Evolutionary conservation across 1,139 yeast species (phyloP).

Genomic region (Suhomyces anneliseae): DNA sequence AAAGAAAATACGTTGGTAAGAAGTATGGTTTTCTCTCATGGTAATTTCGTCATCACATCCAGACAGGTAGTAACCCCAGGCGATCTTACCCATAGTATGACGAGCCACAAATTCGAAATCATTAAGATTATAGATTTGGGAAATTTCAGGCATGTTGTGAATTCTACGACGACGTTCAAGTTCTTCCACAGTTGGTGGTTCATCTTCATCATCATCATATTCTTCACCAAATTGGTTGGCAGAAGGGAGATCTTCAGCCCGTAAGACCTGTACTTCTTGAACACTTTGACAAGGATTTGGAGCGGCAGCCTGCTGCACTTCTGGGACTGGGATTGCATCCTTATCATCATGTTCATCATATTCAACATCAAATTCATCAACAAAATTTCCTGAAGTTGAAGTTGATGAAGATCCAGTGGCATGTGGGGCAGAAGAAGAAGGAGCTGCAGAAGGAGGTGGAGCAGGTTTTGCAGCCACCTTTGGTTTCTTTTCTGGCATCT

Average conservation of each 20-base stretch:
- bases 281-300: neutral
- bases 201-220: slow-evolving; percentile 24
- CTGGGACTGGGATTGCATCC: slow-evolving; percentile 22
- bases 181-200: slow-evolving; percentile 38
- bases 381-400: slow-evolving; percentile 17
- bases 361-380: slow-evolving; percentile 48
- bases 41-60: slow-evolving; percentile 94
- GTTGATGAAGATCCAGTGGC: neutral
- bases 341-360: slow-evolving; percentile 46
- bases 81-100: slow-evolving; percentile 68
- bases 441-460: neutral
- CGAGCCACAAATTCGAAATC: slow-evolving; percentile 88
- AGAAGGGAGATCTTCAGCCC: slow-evolving; percentile 6
- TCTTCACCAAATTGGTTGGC: slow-evolving; percentile 18
- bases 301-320: neutral
- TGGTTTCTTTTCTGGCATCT: slow-evolving; percentile 16
- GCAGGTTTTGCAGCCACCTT: slow-evolving; percentile 4
- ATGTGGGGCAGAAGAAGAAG: neutral
- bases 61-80: slow-evolving; percentile 90
- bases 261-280: neutral
- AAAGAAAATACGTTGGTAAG: slow-evolving; percentile 84
- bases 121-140: slow-evolving; percentile 66
- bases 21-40: slow-evolving; percentile 82
- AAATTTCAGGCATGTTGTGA: slow-evolving; percentile 57
- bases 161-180: slow-evolving; percentile 19